phyloP scores from a whole-genome alignment of 306 rosid genomes.

The Benincasa hispida region DNA sequence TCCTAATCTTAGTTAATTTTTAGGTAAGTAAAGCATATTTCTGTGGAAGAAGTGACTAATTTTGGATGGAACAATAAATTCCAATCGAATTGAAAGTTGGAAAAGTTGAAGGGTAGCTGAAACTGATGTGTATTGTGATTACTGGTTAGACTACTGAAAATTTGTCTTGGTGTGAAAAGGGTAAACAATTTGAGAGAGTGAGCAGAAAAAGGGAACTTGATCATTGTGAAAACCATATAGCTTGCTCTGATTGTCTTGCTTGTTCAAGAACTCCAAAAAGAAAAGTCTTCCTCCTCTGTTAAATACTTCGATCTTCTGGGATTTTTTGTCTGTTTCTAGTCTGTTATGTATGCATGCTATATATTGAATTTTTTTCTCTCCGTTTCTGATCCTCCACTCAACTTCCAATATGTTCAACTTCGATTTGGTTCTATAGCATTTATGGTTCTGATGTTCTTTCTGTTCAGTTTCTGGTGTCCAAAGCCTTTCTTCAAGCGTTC shows the following conservation, averaged over 20 bases:
- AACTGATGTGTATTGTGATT: not conserved
- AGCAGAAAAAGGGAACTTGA: not conserved
- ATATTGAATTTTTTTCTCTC: not conserved
- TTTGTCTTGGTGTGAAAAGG: not conserved
- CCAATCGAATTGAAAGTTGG: not conserved
- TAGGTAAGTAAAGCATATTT: not conserved
- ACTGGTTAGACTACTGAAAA: not conserved
- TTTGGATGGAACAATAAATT: not conserved
- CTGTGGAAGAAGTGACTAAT: not conserved
- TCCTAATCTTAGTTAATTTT: not conserved
- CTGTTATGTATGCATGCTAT: not conserved
- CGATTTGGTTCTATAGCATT: not conserved
- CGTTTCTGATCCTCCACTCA: not conserved
- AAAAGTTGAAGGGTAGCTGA: not conserved
- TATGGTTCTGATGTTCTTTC: constrained; percentile 2
- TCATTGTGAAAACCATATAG: not conserved
- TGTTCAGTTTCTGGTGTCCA: constrained; percentile 59
- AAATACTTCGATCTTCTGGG: not conserved
- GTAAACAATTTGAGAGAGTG: not conserved
- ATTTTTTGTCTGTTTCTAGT: not conserved
- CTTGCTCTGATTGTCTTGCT: not conserved
- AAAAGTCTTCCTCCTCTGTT: not conserved
- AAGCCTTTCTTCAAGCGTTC: constrained; percentile 71
- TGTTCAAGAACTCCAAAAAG: not conserved
- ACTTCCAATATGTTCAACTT: not conserved